These are phyloP conservation scores for Aspergillus bertholletiae DNA, from an alignment of 495 filamentous ascomycete genomes.

Conservation along the genomic window DNA sequence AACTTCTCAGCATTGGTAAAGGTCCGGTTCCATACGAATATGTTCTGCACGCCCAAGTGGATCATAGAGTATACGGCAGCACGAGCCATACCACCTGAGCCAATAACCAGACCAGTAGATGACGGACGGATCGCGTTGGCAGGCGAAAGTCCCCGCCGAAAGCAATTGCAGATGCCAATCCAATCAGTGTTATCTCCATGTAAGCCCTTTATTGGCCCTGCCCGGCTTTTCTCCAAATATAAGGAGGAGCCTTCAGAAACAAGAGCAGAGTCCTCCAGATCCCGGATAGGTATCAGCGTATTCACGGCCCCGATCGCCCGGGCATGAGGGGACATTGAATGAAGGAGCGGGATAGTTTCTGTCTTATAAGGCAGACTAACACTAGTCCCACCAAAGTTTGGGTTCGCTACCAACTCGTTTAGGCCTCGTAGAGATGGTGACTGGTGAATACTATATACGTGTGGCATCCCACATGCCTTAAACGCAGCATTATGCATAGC, in stretches of 20 bases:
- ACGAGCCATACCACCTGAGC: constrained; percentile 77
- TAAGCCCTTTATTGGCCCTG: constrained; percentile 59
- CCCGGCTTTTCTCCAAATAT: constrained; percentile 56
- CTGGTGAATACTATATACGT: constrained; percentile 64
- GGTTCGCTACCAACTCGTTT: constrained; percentile 58
- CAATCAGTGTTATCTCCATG: constrained; percentile 85
- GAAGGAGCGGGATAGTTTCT: constrained; percentile 63
- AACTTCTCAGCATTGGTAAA: constrained; percentile 56
- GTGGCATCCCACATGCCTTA: constrained; percentile 65
- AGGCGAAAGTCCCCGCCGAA: constrained; percentile 70
- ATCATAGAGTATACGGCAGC: constrained; percentile 78
- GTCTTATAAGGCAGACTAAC: constrained; percentile 74
- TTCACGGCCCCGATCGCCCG: constrained; percentile 77
- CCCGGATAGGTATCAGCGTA: constrained; percentile 67
- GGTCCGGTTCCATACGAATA: constrained; percentile 72
- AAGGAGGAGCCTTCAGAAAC: constrained; percentile 32
- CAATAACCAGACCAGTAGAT: constrained; percentile 68
- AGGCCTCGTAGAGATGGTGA: constrained; percentile 64
- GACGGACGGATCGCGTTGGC: constrained; percentile 68
- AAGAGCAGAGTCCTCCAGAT: constrained; percentile 45
- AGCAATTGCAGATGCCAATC: constrained; percentile 68
- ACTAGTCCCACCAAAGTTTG: constrained; percentile 70
- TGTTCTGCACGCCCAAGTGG: constrained; percentile 68
- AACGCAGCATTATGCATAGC: constrained; percentile 73
- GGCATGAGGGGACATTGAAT: constrained; percentile 70